These are phyloP conservation scores for Podochytrium sp. DNA, from an alignment of 192 early-diverging fungal species.

Conservation along the genomic window DNA sequence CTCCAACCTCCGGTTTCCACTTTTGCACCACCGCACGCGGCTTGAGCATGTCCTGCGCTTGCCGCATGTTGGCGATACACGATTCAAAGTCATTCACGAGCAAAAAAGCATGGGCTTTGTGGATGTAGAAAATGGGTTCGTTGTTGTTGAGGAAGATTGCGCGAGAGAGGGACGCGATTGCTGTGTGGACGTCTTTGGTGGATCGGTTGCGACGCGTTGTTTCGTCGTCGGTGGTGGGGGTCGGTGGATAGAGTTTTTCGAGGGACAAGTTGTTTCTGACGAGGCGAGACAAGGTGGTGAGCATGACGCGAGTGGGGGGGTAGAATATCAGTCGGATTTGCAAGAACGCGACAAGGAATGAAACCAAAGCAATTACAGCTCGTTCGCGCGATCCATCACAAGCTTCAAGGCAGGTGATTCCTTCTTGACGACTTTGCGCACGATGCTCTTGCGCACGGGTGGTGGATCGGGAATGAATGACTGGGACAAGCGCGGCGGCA, in stretches of 20 bases:
- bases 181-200: constrained; percentile 9
- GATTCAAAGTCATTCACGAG: constrained; percentile 39
- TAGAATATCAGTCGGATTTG: too few relatives aligned
- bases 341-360: too few relatives aligned
- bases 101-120: constrained; percentile 49
- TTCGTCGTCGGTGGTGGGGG: too few relatives aligned
- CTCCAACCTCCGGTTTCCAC: not conserved
- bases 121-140: constrained; percentile 46
- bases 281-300: too few relatives aligned
- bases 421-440: not conserved
- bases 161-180: constrained; percentile 40
- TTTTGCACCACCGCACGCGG: not conserved
- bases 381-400: not conserved
- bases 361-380: not conserved
- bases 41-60: constrained; percentile 2
- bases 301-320: too few relatives aligned
- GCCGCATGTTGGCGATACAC: constrained; percentile 44
- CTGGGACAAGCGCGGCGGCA: too few relatives aligned
- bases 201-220: not conserved
- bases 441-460: too few relatives aligned
- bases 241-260: not conserved
- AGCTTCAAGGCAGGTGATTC: not conserved
- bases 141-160: constrained; percentile 43
- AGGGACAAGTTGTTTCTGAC: constrained; percentile 18
- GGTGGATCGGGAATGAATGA: too few relatives aligned